Evolutionary conservation across 2,329 filamentous ascomycete species (phyloP), one percentile per base, ranked within the genome.

Genomic region (Colletotrichum shisoi): DNA sequence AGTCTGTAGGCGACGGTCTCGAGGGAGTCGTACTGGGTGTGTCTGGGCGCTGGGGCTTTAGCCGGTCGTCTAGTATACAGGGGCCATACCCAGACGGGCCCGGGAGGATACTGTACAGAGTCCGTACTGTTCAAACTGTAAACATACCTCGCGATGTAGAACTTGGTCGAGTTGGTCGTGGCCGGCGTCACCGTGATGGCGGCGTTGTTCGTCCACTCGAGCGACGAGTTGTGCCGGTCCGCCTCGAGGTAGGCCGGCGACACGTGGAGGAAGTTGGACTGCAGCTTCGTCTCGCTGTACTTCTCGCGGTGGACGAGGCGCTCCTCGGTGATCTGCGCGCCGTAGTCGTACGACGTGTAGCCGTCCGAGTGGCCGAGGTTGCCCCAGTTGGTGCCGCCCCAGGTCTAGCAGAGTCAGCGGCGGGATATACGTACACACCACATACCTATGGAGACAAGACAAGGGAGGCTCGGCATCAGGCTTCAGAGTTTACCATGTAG

Each of bases 331-430:
- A 93, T 90, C 1, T 68, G 70, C 31, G 78, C 76, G 6, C 76
- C 81, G 68, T 84, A 84, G 65, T 84, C 82, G 65, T 83, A 83
- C 0, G 79, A 81, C 1, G 82, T 85, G 69, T 86, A 87, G 9
- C 81, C 85, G 15, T 85, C 86, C 8, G 87, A 83, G 71, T 91
- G 85, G 1, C 90, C 88, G 4, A 91, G 76, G 71, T 91, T 92
- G 1, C 90, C 90, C 90, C 90, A 93, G 74, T 93, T 93, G 0
- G 90, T 92, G 13, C 90, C 91, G 12, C 91, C 91, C 70, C 84
- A 90, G 0, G 83, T 87, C 83, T 84, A 44, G 34, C 48, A 68
- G 24, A 48, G 48, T 54, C n/a, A 52, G 27, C 31, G 31, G 27
- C 31, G 31, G 31, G 7, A 31, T 31, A 31, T 31, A 31, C 7